Base-by-base conservation (phyloP, 495 filamentous ascomycete species). In the Chaetomidium leptoderma region DNA sequence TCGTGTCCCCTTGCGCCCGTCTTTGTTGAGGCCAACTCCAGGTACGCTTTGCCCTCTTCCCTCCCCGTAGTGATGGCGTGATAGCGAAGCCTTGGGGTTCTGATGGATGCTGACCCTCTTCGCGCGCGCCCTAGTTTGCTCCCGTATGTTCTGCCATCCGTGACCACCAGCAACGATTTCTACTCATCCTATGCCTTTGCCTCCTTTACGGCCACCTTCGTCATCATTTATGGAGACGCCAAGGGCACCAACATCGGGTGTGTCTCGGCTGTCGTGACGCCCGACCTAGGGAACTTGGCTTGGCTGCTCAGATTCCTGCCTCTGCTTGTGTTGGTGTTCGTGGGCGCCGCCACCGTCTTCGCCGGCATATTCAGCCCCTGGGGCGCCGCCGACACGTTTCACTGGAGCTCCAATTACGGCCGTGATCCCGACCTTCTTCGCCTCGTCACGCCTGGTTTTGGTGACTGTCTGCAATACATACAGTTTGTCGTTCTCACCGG, bases 401-500 rank as follows among this genome's bases (percentile, higher is more conserved):
- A 86, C 53, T 98, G 92, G 89, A 91, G 89, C 21, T 95, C 89
- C 68, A 97, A 97, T 66, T 97, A 92, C 69, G 95, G 93, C 29
- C 85, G 92, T 63, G 95, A 98, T 61, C 87, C 89, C 43, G 93
- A 98, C 70, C 78, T 97, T 55, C 77, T 98, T 39, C 87, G 93
- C 30, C 76, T 97, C 33, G 91, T 98, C 21, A 98, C 93, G 8
- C 93, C 93, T 14, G 93, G 93, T 0, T 98, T 98, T 68, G 91
- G 90, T 11, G 93, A 98, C 63, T 98, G 93, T 69, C 82, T 98
- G 30, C 92, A 98, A 72, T 98, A 97, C 67, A 86, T 98, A 30
- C 93, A 98, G 66, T 97, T 95, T 61, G 80, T 92, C 47, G 88
- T 92, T 19, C 78, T 98, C 33, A 91, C 92, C 0, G 95, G 95